phyloP scores from a whole-genome alignment of 2,329 filamentous ascomycete species.

The Botryotinia calthae region DNA sequence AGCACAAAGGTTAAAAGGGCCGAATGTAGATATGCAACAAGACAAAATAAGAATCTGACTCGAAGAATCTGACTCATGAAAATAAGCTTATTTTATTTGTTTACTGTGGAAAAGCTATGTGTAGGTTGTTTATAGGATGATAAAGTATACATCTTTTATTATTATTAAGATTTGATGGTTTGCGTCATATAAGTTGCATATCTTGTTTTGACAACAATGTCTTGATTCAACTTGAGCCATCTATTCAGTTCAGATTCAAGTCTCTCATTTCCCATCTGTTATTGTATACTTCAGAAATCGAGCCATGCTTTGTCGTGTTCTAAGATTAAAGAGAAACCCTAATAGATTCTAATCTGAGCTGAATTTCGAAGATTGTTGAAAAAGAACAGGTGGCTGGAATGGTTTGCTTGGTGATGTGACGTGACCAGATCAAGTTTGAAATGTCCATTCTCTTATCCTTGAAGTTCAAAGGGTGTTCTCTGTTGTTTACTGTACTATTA shows the following conservation, averaged over 20 bases:
- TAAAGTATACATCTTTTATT: neutral
- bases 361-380: neutral
- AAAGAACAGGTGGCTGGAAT: neutral
- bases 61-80: neutral
- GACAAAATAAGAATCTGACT: neutral
- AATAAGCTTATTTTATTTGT: neutral
- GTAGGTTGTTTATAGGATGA: neutral
- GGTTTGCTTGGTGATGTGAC: rapidly evolving
- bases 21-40: neutral
- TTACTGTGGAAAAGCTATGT: neutral
- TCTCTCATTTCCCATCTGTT: neutral
- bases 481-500: neutral
- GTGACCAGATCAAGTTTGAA: neutral
- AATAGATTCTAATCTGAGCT: neutral
- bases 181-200: neutral
- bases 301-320: neutral
- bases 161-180: neutral
- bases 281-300: neutral
- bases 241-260: too few relatives aligned
- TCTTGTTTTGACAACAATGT: neutral
- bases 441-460: neutral
- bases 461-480: neutral
- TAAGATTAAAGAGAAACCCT: neutral
- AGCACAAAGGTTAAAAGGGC: neutral
- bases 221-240: neutral